phyloP scores from a whole-genome alignment of 352 stramenopile genomes.

The Phytopythium helicoides region DNA sequence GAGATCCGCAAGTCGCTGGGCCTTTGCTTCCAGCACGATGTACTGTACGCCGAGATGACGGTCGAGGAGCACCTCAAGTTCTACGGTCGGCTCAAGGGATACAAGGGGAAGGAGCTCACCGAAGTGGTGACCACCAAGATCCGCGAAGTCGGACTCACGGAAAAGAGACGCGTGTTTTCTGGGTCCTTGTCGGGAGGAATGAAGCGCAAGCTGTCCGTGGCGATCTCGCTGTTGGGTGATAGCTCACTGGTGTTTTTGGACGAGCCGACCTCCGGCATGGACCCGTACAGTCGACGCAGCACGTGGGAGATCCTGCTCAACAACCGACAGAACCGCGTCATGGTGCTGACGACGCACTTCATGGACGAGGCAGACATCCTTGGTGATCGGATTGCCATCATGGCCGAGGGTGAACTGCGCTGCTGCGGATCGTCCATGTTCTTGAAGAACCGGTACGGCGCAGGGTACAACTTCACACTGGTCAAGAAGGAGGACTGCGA shows the following conservation, averaged over 20 bases:
- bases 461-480: conserved; percentile 59
- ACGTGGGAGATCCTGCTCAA: conserved; percentile 79
- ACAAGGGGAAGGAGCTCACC: conserved; percentile 33
- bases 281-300: conserved; percentile 93
- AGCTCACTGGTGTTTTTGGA: conserved; percentile 87
- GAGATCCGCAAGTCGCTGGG: conserved; percentile 76
- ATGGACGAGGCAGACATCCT: conserved; percentile 93
- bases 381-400: conserved; percentile 79
- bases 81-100: conserved; percentile 65
- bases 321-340: conserved; percentile 48
- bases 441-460: conserved; percentile 67
- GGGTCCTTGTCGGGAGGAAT: conserved; percentile 83
- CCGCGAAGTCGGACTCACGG: conserved; percentile 50
- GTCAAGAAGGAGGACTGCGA: conserved; percentile 40
- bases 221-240: conserved; percentile 84
- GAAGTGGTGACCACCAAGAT: conserved; percentile 38
- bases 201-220: conserved; percentile 91
- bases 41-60: conserved; percentile 79
- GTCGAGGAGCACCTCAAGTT: conserved; percentile 78
- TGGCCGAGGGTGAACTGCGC: conserved; percentile 65
- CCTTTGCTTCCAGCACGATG: conserved; percentile 86
- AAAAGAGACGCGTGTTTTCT: conserved; percentile 44
- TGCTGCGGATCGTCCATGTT: conserved; percentile 74
- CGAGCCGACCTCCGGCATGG: conserved; percentile 94
- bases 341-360: conserved; percentile 93